phyloP scores from a whole-genome alignment of 2,329 filamentous ascomycete genomes.

The Geosmithia flava region DNA sequence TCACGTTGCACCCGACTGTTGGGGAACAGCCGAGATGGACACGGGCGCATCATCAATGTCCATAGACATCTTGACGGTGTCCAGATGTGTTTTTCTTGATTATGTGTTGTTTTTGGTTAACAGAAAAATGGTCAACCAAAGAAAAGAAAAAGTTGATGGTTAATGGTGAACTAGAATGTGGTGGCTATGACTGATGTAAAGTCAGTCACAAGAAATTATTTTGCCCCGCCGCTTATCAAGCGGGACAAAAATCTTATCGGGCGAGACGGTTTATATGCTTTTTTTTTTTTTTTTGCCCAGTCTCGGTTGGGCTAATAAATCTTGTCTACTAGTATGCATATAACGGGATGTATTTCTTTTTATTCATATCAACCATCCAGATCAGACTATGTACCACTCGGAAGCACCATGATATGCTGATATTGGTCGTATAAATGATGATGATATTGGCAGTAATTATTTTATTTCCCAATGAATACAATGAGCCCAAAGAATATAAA shows the following conservation, averaged over 20 bases:
- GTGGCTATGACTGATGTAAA: background rate
- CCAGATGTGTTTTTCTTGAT: background rate
- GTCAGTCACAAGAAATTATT: slow-evolving; percentile 5
- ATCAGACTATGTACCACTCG: no score
- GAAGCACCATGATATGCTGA: no score
- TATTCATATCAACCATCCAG: no score
- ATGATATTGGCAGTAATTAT: no score
- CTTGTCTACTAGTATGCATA: background rate
- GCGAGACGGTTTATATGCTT: background rate
- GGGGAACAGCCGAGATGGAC: slow-evolving; percentile 20
- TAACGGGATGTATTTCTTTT: background rate
- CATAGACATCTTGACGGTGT: slow-evolving; percentile 23
- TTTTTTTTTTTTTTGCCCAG: background rate
- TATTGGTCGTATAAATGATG: no score
- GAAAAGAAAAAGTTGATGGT: no score
- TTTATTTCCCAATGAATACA: background rate
- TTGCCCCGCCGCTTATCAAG: slow-evolving; percentile 8
- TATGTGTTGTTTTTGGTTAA: background rate
- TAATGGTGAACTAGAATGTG: background rate
- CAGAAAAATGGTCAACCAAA: background rate
- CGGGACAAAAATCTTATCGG: slow-evolving; percentile 6
- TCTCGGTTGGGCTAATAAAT: background rate
- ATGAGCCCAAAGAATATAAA: background rate
- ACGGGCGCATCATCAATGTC: slow-evolving; percentile 29
- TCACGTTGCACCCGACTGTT: slow-evolving; percentile 26